Base-by-base conservation (phyloP, 2,329 filamentous ascomycete species). In the Diaporthe sp. region DNA sequence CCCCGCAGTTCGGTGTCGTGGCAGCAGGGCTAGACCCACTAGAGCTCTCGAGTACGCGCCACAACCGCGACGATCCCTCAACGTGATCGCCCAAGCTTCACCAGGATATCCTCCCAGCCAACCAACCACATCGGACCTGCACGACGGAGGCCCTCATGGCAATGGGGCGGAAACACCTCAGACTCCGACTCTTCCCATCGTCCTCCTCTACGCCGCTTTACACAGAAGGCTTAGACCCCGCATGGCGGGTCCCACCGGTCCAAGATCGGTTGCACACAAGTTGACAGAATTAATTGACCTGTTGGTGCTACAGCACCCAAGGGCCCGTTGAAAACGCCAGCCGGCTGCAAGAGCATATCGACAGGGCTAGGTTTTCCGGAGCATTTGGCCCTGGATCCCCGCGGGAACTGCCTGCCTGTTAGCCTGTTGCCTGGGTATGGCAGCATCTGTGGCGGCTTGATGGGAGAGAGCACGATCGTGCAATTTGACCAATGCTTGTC, bases 61-160 rank as follows among this genome's bases (percentile, higher is more conserved):
- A 66, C 63, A 66, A 51, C 44, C 63, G 63, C 63, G 63, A 66
- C 63, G 63, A 66, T 66, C 63, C 63, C 44, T 51, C 63, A 66
- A 66, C 63, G 63, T 66, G 63, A 66, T 66, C 63, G 51, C 63
- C 63, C 44, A 51, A 39, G 44, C 63, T 51, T 66, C 63, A 37
- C 63, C 30, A 25, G 42, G 12, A 51, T 19, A 17, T 37, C 32
- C 17, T 50, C 13, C 27, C 63, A 53, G 47, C 63, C 47, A 68
- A 30, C 63, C 63, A 68, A 63, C 39, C 59, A 32, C 35, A 3
- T 32, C 32, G 32, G 63, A 37, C 30, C 47, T 51, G 63, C n/a
- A n/a, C n/a, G 7, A 12, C 47, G 2, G 47, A 2, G 63, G 63
- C n/a, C n/a, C 44, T 32, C 30, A 65, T n/a, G 30, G 30, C 44